A percentile compares a stretch with the other conserved stretches of the same genome.
Conservation (phyloP, 495 filamentous ascomycete genomes). For the Parathielavia appendiculata region DNA sequence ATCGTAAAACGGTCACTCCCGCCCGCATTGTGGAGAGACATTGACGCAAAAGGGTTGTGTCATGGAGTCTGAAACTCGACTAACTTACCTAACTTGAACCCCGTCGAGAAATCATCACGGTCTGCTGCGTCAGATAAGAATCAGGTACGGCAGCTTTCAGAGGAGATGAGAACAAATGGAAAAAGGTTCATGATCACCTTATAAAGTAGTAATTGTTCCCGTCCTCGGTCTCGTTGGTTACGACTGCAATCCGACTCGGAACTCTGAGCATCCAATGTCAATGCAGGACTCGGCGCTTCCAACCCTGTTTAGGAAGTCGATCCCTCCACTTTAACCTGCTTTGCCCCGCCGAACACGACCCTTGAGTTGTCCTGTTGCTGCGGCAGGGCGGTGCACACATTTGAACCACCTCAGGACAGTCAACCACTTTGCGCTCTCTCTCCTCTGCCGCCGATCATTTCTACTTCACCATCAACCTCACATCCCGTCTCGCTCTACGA, state of each 20-base stretch:
- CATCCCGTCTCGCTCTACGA: slow-evolving; percentile 8
- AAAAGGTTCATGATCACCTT: not conserved
- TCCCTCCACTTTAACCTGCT: slow-evolving; percentile 13
- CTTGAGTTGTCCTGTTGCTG: not conserved
- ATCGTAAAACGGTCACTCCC: slow-evolving; percentile 5
- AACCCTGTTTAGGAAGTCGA: slow-evolving; percentile 22
- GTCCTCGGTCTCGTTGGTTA: no score
- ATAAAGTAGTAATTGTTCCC: no score
- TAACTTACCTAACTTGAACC: not conserved
- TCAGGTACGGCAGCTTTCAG: not conserved
- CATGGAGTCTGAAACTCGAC: not conserved
- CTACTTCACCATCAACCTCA: slow-evolving; percentile 1
- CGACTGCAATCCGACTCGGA: slow-evolving; percentile 1
- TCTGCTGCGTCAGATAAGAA: not conserved
- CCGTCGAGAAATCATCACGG: not conserved
- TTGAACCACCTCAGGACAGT: not conserved
- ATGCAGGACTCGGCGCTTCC: slow-evolving; percentile 10
- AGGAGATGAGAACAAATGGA: no score
- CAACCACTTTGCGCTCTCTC: not conserved
- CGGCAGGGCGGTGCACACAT: not conserved
- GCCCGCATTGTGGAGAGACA: slow-evolving; percentile 10
- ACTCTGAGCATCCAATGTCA: slow-evolving; percentile 12
- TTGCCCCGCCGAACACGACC: slow-evolving; percentile 19
- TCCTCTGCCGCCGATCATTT: slow-evolving; percentile 7
- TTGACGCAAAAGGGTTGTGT: not conserved